These are phyloP conservation scores for Leishmania braziliensis DNA, from an alignment of 208 protist species.

Conservation along the genomic window DNA sequence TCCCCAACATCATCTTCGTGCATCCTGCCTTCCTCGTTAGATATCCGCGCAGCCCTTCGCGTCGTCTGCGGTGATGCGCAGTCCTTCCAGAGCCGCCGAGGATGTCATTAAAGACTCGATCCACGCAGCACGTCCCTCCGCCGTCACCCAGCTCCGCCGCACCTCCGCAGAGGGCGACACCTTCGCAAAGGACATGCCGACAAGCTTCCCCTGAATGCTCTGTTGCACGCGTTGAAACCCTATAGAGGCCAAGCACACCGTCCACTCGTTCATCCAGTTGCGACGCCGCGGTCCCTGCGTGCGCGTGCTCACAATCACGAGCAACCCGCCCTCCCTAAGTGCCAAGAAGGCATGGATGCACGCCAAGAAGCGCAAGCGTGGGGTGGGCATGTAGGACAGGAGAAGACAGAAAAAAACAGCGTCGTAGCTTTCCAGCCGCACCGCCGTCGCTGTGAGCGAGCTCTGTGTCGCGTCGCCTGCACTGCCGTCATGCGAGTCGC, in stretches of 20 bases:
- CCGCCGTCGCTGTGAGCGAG: neutral
- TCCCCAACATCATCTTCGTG: neutral
- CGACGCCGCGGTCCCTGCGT: slow-evolving; percentile 69
- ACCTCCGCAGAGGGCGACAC: slow-evolving; percentile 19
- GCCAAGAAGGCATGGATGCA: slow-evolving; percentile 79
- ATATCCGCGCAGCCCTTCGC: slow-evolving; percentile 4
- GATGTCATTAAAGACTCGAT: slow-evolving; percentile 46
- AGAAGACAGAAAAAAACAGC: slow-evolving; percentile 85
- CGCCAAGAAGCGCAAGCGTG: slow-evolving; percentile 70
- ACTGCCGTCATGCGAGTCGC: neutral
- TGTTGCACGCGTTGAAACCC: slow-evolving; percentile 78
- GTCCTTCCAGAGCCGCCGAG: slow-evolving; percentile 34
- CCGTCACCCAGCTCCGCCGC: slow-evolving; percentile 15
- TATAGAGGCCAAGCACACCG: slow-evolving; percentile 48
- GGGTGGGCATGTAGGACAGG: slow-evolving; percentile 84
- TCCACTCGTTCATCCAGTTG: slow-evolving; percentile 76
- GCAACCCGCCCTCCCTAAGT: slow-evolving; percentile 68
- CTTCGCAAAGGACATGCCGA: slow-evolving; percentile 74
- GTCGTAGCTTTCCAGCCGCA: slow-evolving; percentile 54
- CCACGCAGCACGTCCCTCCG: slow-evolving; percentile 37
- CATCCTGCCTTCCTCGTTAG: neutral
- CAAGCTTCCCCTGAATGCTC: slow-evolving; percentile 63
- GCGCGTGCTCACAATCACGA: slow-evolving; percentile 85
- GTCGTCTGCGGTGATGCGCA: slow-evolving; percentile 66
- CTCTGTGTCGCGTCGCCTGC: neutral